A percentile compares a stretch with the other conserved stretches of the same genome.
These are phyloP conservation scores for Phytophthora melonis DNA, from an alignment of 352 stramenopile species.

Conservation along the genomic window DNA sequence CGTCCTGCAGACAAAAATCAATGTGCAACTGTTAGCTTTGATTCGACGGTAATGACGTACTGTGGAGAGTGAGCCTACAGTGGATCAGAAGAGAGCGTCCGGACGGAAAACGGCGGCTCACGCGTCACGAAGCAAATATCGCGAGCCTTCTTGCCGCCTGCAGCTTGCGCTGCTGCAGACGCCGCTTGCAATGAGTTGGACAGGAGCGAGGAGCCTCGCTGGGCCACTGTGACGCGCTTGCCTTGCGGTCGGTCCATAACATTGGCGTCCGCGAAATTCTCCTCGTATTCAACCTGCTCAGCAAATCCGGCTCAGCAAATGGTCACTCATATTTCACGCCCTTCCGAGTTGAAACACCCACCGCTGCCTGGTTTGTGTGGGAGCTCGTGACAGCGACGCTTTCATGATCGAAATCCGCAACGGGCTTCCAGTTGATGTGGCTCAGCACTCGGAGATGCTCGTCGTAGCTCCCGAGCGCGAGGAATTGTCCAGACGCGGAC, in stretches of 20 bases:
- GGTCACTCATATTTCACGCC: too few relatives aligned
- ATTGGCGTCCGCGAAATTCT: conserved; percentile 60
- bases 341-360: conserved; percentile 16
- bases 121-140: conserved; percentile 79
- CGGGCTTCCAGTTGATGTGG: conserved; percentile 79
- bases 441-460: conserved; percentile 80
- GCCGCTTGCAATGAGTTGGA: conserved; percentile 73
- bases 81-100: conserved; percentile 67
- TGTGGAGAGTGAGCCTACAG: conserved; percentile 42
- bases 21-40: neutral
- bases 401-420: conserved; percentile 81
- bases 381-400: conserved; percentile 53
- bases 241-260: conserved; percentile 69
- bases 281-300: conserved; percentile 73
- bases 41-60: neutral
- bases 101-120: conserved; percentile 78
- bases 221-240: conserved; percentile 59
- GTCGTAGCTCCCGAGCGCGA: conserved; percentile 83
- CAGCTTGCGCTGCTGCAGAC: conserved; percentile 63
- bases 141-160: conserved; percentile 52
- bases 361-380: conserved; percentile 57
- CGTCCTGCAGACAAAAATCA: conserved; percentile 46
- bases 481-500: conserved; percentile 81
- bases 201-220: conserved; percentile 43
- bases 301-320: neutral